Percentiles rank a stretch among this genome's conserved stretches.
Evolutionary conservation across 2,329 filamentous ascomycete genomes (phyloP).

Genomic region (Macrophomina tecta): DNA sequence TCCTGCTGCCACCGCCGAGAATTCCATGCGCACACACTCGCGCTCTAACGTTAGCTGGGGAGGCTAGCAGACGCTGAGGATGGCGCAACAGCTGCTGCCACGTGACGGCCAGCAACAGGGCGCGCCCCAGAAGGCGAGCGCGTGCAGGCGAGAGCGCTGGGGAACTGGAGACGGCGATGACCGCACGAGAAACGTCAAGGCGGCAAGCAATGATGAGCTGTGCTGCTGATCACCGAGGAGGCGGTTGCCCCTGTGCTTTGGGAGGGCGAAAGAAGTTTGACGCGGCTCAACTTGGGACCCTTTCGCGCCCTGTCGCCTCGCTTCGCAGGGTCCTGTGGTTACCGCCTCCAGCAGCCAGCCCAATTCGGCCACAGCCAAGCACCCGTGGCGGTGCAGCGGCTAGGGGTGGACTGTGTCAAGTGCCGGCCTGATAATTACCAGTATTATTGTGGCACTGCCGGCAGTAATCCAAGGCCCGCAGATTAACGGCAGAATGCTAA

Average conservation of each 20-base stretch:
- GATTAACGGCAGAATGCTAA: no score
- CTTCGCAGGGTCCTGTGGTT: neutral
- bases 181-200: constrained; percentile 3
- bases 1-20: constrained; percentile 12
- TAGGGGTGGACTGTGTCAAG: no score
- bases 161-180: neutral
- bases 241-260: constrained; percentile 4
- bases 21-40: constrained; percentile 11
- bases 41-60: neutral
- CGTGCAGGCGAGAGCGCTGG: neutral
- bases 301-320: neutral
- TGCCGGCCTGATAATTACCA: no score
- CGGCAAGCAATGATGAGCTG: constrained; percentile 14
- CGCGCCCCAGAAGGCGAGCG: neutral
- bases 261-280: neutral
- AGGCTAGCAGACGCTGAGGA: neutral
- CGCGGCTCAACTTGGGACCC: constrained; percentile 14
- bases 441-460: no score
- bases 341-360: neutral
- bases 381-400: neutral
- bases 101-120: neutral
- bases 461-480: no score
- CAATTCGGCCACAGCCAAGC: neutral
- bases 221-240: constrained; percentile 3
- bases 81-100: constrained; percentile 3